Evolutionary conservation across 139 green algal species (phyloP).

Genomic region (Bryopsis sp.): DNA sequence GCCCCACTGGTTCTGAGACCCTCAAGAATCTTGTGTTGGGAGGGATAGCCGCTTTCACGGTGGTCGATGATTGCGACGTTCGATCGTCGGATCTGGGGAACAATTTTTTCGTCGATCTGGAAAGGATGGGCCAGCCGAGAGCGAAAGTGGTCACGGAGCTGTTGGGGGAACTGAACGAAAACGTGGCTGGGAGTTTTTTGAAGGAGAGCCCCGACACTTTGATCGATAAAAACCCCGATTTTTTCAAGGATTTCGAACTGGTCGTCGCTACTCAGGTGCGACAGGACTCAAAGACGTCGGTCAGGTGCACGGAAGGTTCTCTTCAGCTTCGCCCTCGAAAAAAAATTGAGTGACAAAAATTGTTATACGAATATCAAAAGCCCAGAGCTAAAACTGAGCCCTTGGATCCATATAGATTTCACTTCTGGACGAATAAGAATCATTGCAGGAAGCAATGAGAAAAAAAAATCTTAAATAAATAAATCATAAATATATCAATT

Average conservation of each 20-base stretch:
- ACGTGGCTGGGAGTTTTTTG: conserved; percentile 69
- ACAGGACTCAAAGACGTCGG: background rate
- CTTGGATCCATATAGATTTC: no score
- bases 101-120: conserved; percentile 80
- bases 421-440: background rate
- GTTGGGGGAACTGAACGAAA: conserved; percentile 88
- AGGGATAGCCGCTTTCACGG: conserved; percentile 86
- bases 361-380: no score
- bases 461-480: no score
- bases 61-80: conserved; percentile 78
- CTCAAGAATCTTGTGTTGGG: conserved; percentile 97
- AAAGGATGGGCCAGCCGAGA: conserved; percentile 45
- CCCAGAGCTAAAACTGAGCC: no score
- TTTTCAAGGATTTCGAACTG: conserved; percentile 80
- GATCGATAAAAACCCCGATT: conserved; percentile 59
- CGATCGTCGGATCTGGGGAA: conserved; percentile 74
- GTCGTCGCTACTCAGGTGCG: conserved; percentile 85
- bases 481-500: no score
- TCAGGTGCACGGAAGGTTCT: background rate
- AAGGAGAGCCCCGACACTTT: conserved; percentile 66
- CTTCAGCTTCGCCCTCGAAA: no score
- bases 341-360: no score
- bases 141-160: conserved; percentile 63
- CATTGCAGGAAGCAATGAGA: background rate
- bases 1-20: conserved; percentile 72